These are phyloP conservation scores for Brassica nigra DNA, from an alignment of 345 rosid genomes.

Conservation along the genomic window DNA sequence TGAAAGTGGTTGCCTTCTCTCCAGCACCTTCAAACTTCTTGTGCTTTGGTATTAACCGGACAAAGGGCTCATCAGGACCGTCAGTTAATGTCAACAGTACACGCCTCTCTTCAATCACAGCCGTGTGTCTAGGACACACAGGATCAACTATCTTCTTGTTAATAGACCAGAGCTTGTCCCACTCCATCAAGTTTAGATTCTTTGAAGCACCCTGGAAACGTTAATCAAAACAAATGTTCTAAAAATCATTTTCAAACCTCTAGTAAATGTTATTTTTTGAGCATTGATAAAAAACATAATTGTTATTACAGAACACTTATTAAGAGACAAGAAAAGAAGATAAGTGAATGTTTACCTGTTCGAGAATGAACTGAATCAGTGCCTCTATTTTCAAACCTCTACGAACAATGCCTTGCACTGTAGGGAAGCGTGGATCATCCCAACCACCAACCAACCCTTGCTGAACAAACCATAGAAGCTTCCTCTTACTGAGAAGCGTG, in stretches of 20 bases:
- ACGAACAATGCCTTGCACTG: slow-evolving; percentile 95
- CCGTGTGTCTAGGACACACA: slow-evolving; percentile 93
- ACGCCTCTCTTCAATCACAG: slow-evolving; percentile 67
- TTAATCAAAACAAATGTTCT: background rate
- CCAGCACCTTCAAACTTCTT: slow-evolving; percentile 94
- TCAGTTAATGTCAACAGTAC: slow-evolving; percentile 60
- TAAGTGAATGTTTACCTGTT: slow-evolving; percentile 56
- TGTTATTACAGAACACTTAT: background rate
- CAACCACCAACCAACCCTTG: slow-evolving; percentile 85
- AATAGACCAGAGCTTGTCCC: slow-evolving; percentile 98
- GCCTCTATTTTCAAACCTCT: slow-evolving; percentile 93
- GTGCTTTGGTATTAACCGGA: slow-evolving; percentile 76
- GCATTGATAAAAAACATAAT: background rate
- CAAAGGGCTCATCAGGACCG: slow-evolving; percentile 74
- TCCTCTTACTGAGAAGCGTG: slow-evolving; percentile 91
- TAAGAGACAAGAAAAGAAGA: background rate
- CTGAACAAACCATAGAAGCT: slow-evolving; percentile 96
- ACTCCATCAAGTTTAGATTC: slow-evolving; percentile 92
- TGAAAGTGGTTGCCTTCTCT: slow-evolving; percentile 80
- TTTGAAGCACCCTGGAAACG: slow-evolving; percentile 80
- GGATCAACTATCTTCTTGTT: slow-evolving; percentile 93
- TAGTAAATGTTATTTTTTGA: too few relatives aligned
- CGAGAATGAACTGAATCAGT: slow-evolving; percentile 86
- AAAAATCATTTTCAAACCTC: too few relatives aligned
- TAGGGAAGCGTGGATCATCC: slow-evolving; percentile 99